Percentiles rank a stretch among this genome's conserved stretches.
phyloP scores from a whole-genome alignment of 345 rosid genomes.

The Linum tenue region DNA sequence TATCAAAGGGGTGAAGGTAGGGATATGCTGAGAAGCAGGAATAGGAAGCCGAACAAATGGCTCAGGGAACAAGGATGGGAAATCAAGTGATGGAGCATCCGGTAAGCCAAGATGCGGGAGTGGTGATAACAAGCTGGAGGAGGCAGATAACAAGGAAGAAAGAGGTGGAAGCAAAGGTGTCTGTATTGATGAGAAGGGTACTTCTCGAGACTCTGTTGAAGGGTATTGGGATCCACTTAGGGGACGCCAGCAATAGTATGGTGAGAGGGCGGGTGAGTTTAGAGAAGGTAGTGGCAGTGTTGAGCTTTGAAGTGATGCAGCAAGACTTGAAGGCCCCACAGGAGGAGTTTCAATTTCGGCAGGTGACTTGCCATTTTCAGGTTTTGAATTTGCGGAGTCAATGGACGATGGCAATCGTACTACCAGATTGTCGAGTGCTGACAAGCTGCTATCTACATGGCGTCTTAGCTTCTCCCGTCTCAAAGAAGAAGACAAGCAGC shows the following conservation, averaged over 20 bases:
- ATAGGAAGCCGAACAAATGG: conserved; percentile 50
- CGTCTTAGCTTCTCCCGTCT: conserved; percentile 62
- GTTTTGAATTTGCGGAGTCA: conserved; percentile 20
- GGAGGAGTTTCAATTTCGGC: conserved; percentile 19
- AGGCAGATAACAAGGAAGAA: conserved; percentile 50
- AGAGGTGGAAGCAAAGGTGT: conserved; percentile 54
- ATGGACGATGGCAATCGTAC: conserved; percentile 23
- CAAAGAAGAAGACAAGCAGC: conserved; percentile 26
- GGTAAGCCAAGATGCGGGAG: conserved; percentile 40
- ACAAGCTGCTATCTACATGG: conserved; percentile 45
- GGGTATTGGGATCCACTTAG: conserved; percentile 43
- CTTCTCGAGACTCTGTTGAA: conserved; percentile 22
- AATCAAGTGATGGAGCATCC: conserved; percentile 26
- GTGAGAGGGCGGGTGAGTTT: conserved; percentile 52
- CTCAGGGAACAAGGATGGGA: conserved; percentile 47
- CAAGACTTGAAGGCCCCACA: conserved; percentile 17
- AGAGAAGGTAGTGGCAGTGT: conserved; percentile 31
- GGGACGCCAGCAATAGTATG: conserved; percentile 92
- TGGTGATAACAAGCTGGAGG: conserved; percentile 45
- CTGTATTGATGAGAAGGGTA: conserved; percentile 35
- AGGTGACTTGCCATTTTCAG: conserved; percentile 21
- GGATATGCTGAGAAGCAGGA: conserved; percentile 51
- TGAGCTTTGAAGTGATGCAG: conserved; percentile 13
- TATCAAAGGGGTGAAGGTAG: conserved; percentile 71
- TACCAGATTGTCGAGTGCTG: conserved; percentile 35